Base-by-base conservation (phyloP, 192 early-diverging fungal genomes). In the Linnemannia schmuckeri region DNA sequence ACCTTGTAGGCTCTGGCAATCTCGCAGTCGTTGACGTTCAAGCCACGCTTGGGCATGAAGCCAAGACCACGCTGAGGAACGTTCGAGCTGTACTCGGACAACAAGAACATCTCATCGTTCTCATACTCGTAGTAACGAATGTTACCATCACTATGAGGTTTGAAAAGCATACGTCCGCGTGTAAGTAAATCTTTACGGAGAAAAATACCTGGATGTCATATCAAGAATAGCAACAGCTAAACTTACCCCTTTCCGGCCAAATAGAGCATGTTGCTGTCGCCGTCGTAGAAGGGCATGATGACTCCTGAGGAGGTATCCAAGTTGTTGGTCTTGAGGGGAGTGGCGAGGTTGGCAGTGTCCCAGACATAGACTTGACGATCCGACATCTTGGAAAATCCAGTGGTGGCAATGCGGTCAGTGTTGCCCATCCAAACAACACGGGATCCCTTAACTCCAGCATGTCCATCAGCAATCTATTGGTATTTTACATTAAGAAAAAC, bases 121-220 rank as follows among this genome's bases (percentile, higher is more conserved):
- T 95, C 96, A 87, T 95, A 98, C 92, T 99, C 99, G 88, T 96
- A 99, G 92, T 99, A 99, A 41, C 98, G 95, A 88, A 99, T 99
- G 90, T 97, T 99, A 54, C 97, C 98, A 90, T 99, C 98, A 81
- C 98, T 96, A 71, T 2, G 6, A 38, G 22, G 18, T n/a, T 74
- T 12, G 52, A 61, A 77, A 35, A 83, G n/a, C 30, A 49, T n/a
- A 52, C 52, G 69, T 35, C 41, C 10, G 6, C 7, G 35, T 10
- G 46, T 37, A 38, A 69, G 47, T 63, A 69, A 2, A 22, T 20
- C 18, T 52, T 52, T 17, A 77, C 55, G 30, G 37, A 68, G 44
- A 75, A 69, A 20, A 22, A 22, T 52, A 5, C 49, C 22, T 71
- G 22, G 22, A 37, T 72, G 30, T 44, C 22, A 35, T 2, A 72